Percentiles rank a stretch among this genome's conserved stretches.
Conservation (phyloP, 306 rosid species). For the Vigna unguiculata region DNA sequence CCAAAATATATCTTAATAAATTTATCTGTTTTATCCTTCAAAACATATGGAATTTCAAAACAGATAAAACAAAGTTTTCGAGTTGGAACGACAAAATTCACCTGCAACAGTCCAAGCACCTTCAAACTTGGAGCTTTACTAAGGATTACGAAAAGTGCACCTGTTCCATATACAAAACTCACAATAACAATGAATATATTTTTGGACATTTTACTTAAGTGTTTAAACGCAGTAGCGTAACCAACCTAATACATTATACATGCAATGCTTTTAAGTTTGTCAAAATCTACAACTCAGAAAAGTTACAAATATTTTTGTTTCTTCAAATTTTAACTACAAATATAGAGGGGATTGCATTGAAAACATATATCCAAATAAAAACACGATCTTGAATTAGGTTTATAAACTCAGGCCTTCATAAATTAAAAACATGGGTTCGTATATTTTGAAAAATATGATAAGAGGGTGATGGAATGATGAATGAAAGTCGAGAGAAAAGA, state of each 20-base stretch:
- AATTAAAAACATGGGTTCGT: no score
- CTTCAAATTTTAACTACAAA: no score
- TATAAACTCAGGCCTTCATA: no score
- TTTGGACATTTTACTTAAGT: not conserved
- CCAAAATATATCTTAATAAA: not conserved
- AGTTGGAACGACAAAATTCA: conserved; percentile 36
- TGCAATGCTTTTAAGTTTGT: no score
- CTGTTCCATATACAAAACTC: conserved; percentile 53
- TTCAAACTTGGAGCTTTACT: conserved; percentile 85
- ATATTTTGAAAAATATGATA: no score
- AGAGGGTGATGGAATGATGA: no score
- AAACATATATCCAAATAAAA: no score
- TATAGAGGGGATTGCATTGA: no score
- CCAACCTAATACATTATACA: no score
- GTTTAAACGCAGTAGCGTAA: not conserved
- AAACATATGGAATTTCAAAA: not conserved
- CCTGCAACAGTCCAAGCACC: conserved; percentile 94
- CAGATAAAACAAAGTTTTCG: not conserved
- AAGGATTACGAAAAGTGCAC: conserved; percentile 83
- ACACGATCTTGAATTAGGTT: no score
- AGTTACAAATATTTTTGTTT: not conserved
- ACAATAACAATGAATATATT: not conserved
- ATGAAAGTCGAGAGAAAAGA: not conserved
- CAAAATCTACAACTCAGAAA: not conserved
- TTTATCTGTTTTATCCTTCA: not conserved